Evolutionary conservation across 495 filamentous ascomycete genomes (phyloP), one percentile per base, ranked within the genome.

Genomic region (Penicillium antarcticum): DNA sequence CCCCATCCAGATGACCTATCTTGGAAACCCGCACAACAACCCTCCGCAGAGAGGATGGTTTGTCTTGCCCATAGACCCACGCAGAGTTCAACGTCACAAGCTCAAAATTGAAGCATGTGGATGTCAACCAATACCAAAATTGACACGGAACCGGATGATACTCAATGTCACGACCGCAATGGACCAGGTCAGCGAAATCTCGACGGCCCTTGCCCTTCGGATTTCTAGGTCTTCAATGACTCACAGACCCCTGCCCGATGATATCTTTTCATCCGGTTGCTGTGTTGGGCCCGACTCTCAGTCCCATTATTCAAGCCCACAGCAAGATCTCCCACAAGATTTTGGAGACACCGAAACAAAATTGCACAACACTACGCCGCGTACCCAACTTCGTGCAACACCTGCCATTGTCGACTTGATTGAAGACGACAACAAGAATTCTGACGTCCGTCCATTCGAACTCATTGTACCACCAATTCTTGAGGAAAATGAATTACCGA

Each of bases 1-100:
- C 11, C 71, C 72, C 3, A 48, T 62, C 31, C 60, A 61, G 26
- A 47, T 54, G 8, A 66, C 66, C 41, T 53, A 63, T 33, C 68
- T 70, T 36, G 67, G 63, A 12, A 45, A 65, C 48, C 51, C 43
- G 13, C 17, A 42, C 9, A 53, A 53, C 7, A 55, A 46, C 12
- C 48, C 52, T 39, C 47, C 42, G 1, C 48, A 63, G 23, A 47
- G 68, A 36, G 77, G 77, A 12, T 82, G 79, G 79, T 67, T 65
- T 23, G 72, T 82, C 19, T 53, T 79, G 32, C 77, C 78, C 31
- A 53, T 82, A 34, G 76, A 80, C 51, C 78, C 77, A 13, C 66
- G 69, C 16, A 67, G 65, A 24, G 79, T 78, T 47, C 72, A 71
- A 45, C 42, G 60, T 2, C 62, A 67, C 35, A 48, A 59, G 8